phyloP scores from a whole-genome alignment of 2,329 filamentous ascomycete genomes.

The Blumeria graminis region DNA sequence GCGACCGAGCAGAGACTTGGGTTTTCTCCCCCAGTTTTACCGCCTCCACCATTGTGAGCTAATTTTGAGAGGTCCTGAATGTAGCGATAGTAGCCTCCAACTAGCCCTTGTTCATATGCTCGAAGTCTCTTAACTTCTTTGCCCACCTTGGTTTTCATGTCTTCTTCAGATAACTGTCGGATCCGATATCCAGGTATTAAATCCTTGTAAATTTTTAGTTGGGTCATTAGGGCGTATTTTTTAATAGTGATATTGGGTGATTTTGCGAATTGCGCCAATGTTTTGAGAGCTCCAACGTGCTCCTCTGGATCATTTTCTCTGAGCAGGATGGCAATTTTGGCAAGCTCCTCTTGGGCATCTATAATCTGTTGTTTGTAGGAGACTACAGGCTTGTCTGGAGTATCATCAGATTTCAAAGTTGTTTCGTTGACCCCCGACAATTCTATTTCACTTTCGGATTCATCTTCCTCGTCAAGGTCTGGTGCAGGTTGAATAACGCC shows the following conservation, averaged over 20 bases:
- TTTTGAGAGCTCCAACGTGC: slow-evolving; percentile 56
- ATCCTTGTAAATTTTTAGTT: slow-evolving; percentile 81
- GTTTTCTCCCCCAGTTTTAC: slow-evolving; percentile 17
- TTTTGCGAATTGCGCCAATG: slow-evolving; percentile 47
- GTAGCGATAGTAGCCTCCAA: slow-evolving; percentile 67
- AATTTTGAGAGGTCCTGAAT: slow-evolving; percentile 49
- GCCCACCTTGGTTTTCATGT: slow-evolving; percentile 55
- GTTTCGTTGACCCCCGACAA: slow-evolving; percentile 33
- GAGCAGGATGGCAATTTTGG: slow-evolving; percentile 53
- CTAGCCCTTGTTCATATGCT: slow-evolving; percentile 66
- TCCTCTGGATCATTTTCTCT: slow-evolving; percentile 79
- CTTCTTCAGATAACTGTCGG: slow-evolving; percentile 53
- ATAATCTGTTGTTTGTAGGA: slow-evolving; percentile 58
- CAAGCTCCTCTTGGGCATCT: slow-evolving; percentile 78
- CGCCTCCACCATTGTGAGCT: slow-evolving; percentile 29
- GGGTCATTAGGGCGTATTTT: slow-evolving; percentile 68
- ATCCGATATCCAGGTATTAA: slow-evolving; percentile 93
- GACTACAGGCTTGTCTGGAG: slow-evolving; percentile 34
- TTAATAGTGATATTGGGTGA: slow-evolving; percentile 49
- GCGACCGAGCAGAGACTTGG: slow-evolving; percentile 45
- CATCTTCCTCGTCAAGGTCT: slow-evolving; percentile 25
- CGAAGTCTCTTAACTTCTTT: slow-evolving; percentile 73
- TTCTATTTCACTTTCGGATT: slow-evolving; percentile 34
- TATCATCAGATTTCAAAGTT: slow-evolving; percentile 22
- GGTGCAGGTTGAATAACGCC: slow-evolving; percentile 42